Evolutionary conservation across 1,284 basidiomycete species (phyloP).

Genomic region (Irpex rosettiformis): DNA sequence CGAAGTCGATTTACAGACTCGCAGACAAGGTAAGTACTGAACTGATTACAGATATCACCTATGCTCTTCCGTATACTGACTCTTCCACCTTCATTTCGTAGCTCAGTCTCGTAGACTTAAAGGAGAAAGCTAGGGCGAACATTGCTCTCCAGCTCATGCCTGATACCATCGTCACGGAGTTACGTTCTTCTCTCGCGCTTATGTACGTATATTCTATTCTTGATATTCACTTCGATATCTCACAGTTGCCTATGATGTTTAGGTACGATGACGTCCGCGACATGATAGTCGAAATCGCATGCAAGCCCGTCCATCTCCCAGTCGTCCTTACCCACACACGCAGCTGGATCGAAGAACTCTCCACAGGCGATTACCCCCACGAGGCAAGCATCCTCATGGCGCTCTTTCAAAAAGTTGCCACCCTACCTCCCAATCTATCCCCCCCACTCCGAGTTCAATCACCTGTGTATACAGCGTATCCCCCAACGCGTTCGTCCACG

Average conservation of each 20-base stretch:
- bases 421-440: background rate
- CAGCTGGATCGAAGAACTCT: background rate
- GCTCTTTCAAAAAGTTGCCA: background rate
- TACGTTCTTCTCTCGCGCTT: slow-evolving; percentile 19
- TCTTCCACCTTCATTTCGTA: slow-evolving; percentile 1
- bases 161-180: slow-evolving; percentile 18
- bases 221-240: background rate
- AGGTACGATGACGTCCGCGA: slow-evolving; percentile 8
- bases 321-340: background rate
- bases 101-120: slow-evolving; percentile 5
- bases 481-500: too few species aligned
- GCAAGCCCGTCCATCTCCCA: background rate
- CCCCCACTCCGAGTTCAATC: background rate
- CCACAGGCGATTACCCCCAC: background rate
- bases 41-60: too few species aligned
- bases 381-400: background rate
- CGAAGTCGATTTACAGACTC: slow-evolving; percentile 17
- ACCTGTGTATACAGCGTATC: too few species aligned
- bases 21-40: slow-evolving; percentile 13
- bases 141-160: slow-evolving; percentile 13
- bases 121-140: slow-evolving; percentile 5
- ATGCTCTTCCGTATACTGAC: too few species aligned
- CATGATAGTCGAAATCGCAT: slow-evolving; percentile 2
- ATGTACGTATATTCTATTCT: background rate
- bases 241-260: background rate